Conservation (phyloP, 129 eudicot genomes). For the Escallonia rubra region DNA sequence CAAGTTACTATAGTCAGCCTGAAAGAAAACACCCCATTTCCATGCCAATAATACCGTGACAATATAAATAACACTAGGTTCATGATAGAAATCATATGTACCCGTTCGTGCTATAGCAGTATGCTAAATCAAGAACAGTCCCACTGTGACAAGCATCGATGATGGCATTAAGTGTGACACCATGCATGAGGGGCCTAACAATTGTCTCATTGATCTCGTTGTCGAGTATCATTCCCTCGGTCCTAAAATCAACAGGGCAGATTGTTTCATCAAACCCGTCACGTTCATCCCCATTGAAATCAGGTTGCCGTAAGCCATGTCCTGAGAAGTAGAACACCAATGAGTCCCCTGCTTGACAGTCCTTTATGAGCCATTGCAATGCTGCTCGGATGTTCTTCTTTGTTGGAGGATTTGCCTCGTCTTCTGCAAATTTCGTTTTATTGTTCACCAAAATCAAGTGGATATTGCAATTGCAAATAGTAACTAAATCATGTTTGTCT, state of each 20-base stretch:
- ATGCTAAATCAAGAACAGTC: conserved; percentile 64
- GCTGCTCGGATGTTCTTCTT: conserved; percentile 63
- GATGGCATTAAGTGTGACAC: conserved; percentile 74
- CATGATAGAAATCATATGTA: conserved; percentile 17
- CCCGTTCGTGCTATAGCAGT: conserved; percentile 35
- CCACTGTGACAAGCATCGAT: conserved; percentile 84
- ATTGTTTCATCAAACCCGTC: conserved; percentile 74
- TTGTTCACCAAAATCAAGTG: background rate
- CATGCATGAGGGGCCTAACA: conserved; percentile 55
- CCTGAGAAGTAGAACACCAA: conserved; percentile 80
- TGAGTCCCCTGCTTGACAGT: conserved; percentile 55
- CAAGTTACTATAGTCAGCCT: too few relatives aligned
- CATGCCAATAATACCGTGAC: too few relatives aligned
- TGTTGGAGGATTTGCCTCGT: conserved; percentile 42
- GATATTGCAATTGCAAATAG: too few relatives aligned
- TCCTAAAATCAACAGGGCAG: conserved; percentile 68
- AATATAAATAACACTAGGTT: background rate
- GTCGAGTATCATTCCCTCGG: conserved; percentile 59
- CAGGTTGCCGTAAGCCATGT: conserved; percentile 64
- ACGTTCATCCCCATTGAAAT: conserved; percentile 47
- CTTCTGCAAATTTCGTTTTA: conserved; percentile 35
- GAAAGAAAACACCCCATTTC: too few relatives aligned
- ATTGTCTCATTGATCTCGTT: conserved; percentile 55
- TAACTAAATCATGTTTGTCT: too few relatives aligned
- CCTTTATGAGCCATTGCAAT: conserved; percentile 61